These are phyloP conservation scores for Cymbopogon citratus DNA, from an alignment of 176 grass and related monocot genomes.

Conservation along the genomic window DNA sequence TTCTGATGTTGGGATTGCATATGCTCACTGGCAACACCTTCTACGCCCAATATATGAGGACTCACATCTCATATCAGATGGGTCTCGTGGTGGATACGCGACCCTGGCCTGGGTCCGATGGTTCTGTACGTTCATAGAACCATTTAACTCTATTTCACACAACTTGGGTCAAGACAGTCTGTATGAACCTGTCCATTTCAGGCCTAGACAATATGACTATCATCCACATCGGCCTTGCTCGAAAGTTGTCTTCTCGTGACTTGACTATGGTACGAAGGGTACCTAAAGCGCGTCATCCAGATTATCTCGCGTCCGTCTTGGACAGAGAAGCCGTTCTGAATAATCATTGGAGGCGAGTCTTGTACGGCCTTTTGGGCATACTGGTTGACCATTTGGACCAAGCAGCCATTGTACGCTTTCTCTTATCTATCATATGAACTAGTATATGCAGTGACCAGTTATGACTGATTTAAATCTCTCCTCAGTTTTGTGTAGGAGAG, in stretches of 20 bases:
- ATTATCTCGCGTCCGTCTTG: not conserved
- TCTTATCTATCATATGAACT: no score
- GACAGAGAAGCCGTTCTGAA: accelerated
- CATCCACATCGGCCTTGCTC: no score
- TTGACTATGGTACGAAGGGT: not conserved
- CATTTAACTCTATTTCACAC: not conserved
- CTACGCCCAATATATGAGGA: no score
- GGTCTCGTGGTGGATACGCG: no score
- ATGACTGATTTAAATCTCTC: no score
- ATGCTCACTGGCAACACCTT: not conserved
- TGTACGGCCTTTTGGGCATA: no score
- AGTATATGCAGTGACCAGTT: no score
- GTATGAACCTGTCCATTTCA: no score
- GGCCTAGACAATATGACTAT: not conserved
- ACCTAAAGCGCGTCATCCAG: not conserved
- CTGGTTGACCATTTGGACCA: no score
- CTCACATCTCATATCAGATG: not conserved
- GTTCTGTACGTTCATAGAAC: not conserved
- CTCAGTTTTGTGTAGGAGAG: no score
- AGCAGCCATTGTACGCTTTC: no score
- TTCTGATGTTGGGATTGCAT: not conserved
- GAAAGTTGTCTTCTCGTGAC: not conserved
- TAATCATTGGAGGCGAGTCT: no score
- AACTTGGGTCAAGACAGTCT: not conserved
- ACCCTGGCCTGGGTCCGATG: not conserved